Percentiles rank a stretch among this genome's conserved stretches.
Evolutionary conservation across 1,284 basidiomycete genomes (phyloP).

Genomic region (Cystobasidium pallidum): DNA sequence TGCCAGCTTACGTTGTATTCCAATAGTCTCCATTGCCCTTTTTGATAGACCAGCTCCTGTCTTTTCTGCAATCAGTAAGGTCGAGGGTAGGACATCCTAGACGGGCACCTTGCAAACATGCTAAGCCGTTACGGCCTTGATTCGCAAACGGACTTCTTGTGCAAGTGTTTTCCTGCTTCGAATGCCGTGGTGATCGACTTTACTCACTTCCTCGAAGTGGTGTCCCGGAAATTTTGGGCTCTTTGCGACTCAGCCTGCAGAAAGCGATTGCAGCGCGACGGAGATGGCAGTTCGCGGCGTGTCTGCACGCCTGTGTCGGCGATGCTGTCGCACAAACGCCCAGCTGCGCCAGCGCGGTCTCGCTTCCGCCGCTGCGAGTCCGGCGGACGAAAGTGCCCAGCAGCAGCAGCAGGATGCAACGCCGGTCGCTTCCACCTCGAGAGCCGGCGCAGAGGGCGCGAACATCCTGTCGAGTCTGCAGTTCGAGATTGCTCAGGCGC

Average conservation of each 20-base stretch:
- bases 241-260: background rate
- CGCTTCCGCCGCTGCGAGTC: background rate
- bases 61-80: background rate
- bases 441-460: constrained; percentile 8
- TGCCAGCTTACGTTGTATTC: background rate
- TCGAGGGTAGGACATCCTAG: too few relatives aligned
- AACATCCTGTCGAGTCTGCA: constrained; percentile 12
- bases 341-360: constrained; percentile 3
- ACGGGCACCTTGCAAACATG: too few relatives aligned
- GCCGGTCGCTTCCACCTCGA: constrained; percentile 30
- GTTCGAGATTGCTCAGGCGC: constrained; percentile 26
- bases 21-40: background rate
- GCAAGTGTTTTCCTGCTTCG: too few relatives aligned
- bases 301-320: constrained; percentile 23
- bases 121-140: too few relatives aligned
- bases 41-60: background rate
- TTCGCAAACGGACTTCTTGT: too few relatives aligned
- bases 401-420: constrained; percentile 7
- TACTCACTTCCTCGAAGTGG: background rate
- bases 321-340: constrained; percentile 4
- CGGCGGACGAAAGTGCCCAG: constrained; percentile 12
- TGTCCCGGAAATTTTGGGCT: background rate
- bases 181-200: background rate
- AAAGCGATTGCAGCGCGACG: background rate
- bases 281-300: constrained; percentile 7